A percentile compares a stretch with the other conserved stretches of the same genome.
Evolutionary conservation across 2,329 filamentous ascomycete genomes (phyloP).

Genomic region (Akanthomyces lecanii): DNA sequence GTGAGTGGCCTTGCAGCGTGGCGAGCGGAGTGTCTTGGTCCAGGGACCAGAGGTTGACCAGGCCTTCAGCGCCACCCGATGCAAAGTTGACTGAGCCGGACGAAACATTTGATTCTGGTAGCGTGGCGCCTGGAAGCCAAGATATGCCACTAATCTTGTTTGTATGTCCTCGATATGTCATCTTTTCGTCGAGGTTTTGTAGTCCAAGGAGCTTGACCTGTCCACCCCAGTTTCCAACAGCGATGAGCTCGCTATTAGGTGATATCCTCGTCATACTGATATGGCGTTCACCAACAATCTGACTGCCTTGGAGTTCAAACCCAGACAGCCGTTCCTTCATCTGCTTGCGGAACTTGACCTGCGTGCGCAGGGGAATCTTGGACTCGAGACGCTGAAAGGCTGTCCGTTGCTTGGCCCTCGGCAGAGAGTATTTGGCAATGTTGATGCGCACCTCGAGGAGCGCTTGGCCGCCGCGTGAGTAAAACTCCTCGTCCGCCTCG

Average conservation of each 20-base stretch:
- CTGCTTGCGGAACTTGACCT: constrained; percentile 86
- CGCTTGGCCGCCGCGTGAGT: constrained; percentile 73
- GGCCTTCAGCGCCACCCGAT: constrained; percentile 83
- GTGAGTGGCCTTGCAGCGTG: constrained; percentile 77
- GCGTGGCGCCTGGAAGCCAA: constrained; percentile 81
- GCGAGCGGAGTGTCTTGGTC: constrained; percentile 79
- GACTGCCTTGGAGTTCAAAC: constrained; percentile 90
- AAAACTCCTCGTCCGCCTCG: constrained; percentile 85
- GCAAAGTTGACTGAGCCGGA: constrained; percentile 75
- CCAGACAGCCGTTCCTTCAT: constrained; percentile 77
- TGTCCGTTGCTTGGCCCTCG: constrained; percentile 71
- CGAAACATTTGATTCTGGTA: constrained; percentile 67
- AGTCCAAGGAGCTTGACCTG: constrained; percentile 82
- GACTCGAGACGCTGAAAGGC: constrained; percentile 76
- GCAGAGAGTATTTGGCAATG: constrained; percentile 80
- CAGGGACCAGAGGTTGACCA: constrained; percentile 86
- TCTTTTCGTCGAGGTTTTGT: constrained; percentile 74
- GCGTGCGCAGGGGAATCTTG: constrained; percentile 77
- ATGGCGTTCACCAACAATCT: constrained; percentile 85
- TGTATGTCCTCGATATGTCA: constrained; percentile 74
- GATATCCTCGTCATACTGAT: constrained; percentile 90
- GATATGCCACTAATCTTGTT: constrained; percentile 86
- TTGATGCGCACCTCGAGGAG: constrained; percentile 71
- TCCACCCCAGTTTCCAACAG: constrained; percentile 90
- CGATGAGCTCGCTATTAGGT: constrained; percentile 76